A percentile compares a stretch with the other conserved stretches of the same genome.
phyloP scores from a whole-genome alignment of 2,329 filamentous ascomycete genomes.

The Scortechinia acanthostroma region DNA sequence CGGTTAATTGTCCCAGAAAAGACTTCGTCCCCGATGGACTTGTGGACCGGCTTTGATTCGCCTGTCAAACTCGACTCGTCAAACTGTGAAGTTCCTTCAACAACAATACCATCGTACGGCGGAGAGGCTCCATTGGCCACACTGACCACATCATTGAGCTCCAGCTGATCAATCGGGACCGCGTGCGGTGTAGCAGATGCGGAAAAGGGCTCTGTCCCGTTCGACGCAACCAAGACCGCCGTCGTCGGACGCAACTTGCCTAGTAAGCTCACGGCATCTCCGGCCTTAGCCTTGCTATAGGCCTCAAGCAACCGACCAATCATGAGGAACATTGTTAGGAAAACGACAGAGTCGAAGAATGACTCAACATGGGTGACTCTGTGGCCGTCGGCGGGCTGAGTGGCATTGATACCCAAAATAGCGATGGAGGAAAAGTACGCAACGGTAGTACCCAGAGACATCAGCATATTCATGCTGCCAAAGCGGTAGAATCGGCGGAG shows the following conservation, averaged over 20 bases:
- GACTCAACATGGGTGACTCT: conserved; percentile 42
- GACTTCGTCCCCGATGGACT: conserved; percentile 53
- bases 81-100: conserved; percentile 60
- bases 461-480: conserved; percentile 92
- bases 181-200: conserved; percentile 30
- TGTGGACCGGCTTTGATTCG: conserved; percentile 63
- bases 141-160: conserved; percentile 67
- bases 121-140: conserved; percentile 77
- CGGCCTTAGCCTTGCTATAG: conserved; percentile 85
- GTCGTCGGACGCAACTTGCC: conserved; percentile 72
- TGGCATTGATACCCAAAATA: background rate
- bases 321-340: conserved; percentile 81
- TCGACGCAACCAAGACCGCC: conserved; percentile 55
- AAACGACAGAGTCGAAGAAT: conserved; percentile 91
- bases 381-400: conserved; percentile 17
- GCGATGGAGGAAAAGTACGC: conserved; percentile 77
- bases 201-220: no score
- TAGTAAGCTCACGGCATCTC: conserved; percentile 75
- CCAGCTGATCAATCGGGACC: conserved; percentile 61
- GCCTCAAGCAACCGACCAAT: conserved; percentile 71
- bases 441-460: conserved; percentile 80
- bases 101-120: conserved; percentile 70
- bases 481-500: conserved; percentile 80
- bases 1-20: conserved; percentile 73
- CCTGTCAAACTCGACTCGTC: conserved; percentile 88